Evolutionary conservation across 2,329 filamentous ascomycete genomes (phyloP).

Genomic region (Calonectria crousiana): DNA sequence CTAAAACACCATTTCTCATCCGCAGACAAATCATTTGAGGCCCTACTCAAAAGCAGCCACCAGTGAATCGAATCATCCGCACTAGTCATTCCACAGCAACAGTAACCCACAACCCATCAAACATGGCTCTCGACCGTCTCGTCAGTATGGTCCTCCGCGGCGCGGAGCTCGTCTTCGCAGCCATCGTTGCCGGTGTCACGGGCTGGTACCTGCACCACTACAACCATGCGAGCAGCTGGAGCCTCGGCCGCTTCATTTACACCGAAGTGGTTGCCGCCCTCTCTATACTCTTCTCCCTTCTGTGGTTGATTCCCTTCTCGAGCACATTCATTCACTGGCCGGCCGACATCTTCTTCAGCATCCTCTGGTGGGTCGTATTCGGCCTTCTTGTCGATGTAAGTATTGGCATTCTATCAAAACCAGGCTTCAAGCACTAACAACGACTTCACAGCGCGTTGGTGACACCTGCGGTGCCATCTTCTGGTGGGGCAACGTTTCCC

Average conservation of each 20-base stretch:
- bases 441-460: slow-evolving; percentile 52
- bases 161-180: slow-evolving; percentile 75
- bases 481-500: slow-evolving; percentile 68
- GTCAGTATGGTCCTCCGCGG: slow-evolving; percentile 54
- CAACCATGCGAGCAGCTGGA: slow-evolving; percentile 61
- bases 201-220: slow-evolving; percentile 72
- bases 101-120: slow-evolving; percentile 7
- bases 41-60: background rate
- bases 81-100: background rate
- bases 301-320: slow-evolving; percentile 81
- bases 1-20: background rate
- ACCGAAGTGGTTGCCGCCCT: slow-evolving; percentile 78
- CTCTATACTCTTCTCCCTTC: slow-evolving; percentile 74
- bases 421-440: slow-evolving; percentile 25
- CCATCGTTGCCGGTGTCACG: slow-evolving; percentile 78
- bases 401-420: slow-evolving; percentile 26
- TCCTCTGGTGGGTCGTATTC: slow-evolving; percentile 78
- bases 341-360: slow-evolving; percentile 75
- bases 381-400: slow-evolving; percentile 73
- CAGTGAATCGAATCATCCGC: background rate
- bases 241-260: slow-evolving; percentile 78
- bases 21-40: background rate
- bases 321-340: slow-evolving; percentile 77
- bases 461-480: slow-evolving; percentile 68
- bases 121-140: slow-evolving; percentile 56